Evolutionary conservation across 768 basidiomycete species (phyloP).

Genomic region (Leccinum rimulosum): DNA sequence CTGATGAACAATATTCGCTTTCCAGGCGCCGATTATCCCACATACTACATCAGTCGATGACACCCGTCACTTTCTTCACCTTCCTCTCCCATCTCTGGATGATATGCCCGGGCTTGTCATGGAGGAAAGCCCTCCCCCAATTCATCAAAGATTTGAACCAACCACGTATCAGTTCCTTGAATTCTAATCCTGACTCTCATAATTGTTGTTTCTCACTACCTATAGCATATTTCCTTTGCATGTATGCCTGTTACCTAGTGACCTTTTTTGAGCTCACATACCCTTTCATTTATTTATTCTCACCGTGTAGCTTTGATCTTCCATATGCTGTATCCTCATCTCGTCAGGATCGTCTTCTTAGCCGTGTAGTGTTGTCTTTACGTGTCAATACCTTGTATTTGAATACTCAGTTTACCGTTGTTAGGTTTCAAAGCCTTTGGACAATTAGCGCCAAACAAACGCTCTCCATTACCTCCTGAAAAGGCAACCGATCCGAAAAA

Average conservation of each 20-base stretch:
- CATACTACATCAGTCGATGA: constrained; percentile 78
- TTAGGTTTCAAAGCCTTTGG: not conserved
- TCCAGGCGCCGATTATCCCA: constrained; percentile 83
- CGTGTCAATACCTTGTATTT: constrained; percentile 10
- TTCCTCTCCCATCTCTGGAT: constrained; percentile 70
- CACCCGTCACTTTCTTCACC: constrained; percentile 81
- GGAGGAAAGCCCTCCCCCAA: constrained; percentile 56
- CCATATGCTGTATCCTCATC: constrained; percentile 29
- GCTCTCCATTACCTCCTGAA: constrained; percentile 9
- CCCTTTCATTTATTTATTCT: constrained; percentile 5
- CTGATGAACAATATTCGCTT: constrained; percentile 6
- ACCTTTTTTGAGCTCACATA: constrained; percentile 6
- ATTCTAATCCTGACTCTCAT: constrained; percentile 46
- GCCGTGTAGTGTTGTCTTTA: constrained; percentile 9
- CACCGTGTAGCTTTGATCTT: constrained; percentile 30
- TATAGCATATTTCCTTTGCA: constrained; percentile 28
- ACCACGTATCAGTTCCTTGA: constrained; percentile 72
- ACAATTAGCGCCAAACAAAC: constrained; percentile 29
- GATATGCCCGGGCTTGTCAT: constrained; percentile 77
- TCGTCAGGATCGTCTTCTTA: constrained; percentile 4
- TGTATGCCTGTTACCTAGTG: not conserved
- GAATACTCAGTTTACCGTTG: not conserved
- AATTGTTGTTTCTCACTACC: constrained; percentile 13
- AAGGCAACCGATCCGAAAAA: constrained; percentile 18
- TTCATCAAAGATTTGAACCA: constrained; percentile 65